Evolutionary conservation across 148 eudicot genomes (phyloP).

Genomic region (Amaranthus hypochondriacus): DNA sequence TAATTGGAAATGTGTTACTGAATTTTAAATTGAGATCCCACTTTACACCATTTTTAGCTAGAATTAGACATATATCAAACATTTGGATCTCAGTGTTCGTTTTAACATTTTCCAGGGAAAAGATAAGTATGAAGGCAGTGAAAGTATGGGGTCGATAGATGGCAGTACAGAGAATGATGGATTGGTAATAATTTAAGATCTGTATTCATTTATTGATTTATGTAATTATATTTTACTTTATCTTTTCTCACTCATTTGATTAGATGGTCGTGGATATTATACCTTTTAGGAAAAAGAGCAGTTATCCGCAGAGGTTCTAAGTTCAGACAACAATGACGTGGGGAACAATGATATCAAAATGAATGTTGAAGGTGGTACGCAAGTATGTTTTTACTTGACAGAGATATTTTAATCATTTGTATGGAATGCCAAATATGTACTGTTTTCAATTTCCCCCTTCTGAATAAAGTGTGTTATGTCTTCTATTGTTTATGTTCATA

Average conservation of each 20-base stretch:
- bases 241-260: conserved; percentile 1
- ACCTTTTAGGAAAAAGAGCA: conserved; percentile 36
- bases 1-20: background rate
- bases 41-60: background rate
- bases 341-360: conserved; percentile 31
- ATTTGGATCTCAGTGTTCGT: conserved; percentile 9
- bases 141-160: conserved; percentile 27
- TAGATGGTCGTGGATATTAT: conserved; percentile 14
- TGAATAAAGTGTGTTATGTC: background rate
- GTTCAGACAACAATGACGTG: conserved; percentile 27
- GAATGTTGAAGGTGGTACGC: conserved; percentile 30
- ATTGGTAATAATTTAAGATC: conserved; percentile 21
- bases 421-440: background rate
- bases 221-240: background rate
- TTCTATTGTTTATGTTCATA: background rate
- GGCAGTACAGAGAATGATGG: conserved; percentile 25
- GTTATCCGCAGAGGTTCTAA: conserved; percentile 26
- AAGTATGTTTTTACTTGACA: conserved; percentile 39
- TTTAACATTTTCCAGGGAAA: conserved; percentile 29
- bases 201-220: background rate
- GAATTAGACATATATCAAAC: background rate
- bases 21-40: background rate
- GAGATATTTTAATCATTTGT: background rate
- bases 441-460: background rate
- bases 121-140: conserved; percentile 33